Percentiles rank a stretch among this genome's conserved stretches.
Conservation (phyloP, 2,329 filamentous ascomycete genomes). For the Penicillium vulpinum region DNA sequence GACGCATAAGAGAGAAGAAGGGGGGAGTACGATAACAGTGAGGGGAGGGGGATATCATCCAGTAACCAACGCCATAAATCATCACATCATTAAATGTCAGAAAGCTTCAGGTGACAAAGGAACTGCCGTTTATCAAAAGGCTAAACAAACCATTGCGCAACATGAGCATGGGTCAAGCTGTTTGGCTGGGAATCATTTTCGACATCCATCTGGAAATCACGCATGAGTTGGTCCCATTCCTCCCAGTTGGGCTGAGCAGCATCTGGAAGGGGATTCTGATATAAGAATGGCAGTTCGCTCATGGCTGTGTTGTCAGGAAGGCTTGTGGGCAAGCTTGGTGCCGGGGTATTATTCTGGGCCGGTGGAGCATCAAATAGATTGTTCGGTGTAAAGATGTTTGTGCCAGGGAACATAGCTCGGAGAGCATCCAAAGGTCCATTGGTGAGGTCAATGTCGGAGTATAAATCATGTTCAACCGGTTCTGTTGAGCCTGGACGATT, state of each 20-base stretch:
- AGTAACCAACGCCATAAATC: conserved; percentile 9
- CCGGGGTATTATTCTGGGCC: conserved; percentile 8
- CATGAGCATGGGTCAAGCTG: conserved; percentile 24
- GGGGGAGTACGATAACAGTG: conserved; percentile 13
- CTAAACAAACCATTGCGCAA: conserved; percentile 34
- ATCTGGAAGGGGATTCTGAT: conserved; percentile 19
- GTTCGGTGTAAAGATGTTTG: conserved; percentile 24
- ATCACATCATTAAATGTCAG: conserved; percentile 10
- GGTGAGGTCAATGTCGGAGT: conserved; percentile 27
- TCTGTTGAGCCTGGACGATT: conserved; percentile 3
- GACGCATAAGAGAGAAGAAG: conserved; percentile 12
- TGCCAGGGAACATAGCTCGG: conserved; percentile 31
- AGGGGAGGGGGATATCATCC: conserved; percentile 13
- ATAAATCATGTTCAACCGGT: conserved; percentile 1
- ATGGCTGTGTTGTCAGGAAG: conserved; percentile 13
- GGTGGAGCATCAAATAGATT: conserved; percentile 12
- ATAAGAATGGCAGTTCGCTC: conserved; percentile 16
- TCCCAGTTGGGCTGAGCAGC: conserved; percentile 31
- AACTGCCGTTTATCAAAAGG: neutral
- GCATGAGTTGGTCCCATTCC: conserved; percentile 42
- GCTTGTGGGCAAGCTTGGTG: conserved; percentile 8
- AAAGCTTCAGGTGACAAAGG: neutral
- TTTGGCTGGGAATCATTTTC: conserved; percentile 23
- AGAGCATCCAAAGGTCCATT: conserved; percentile 27
- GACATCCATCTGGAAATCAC: conserved; percentile 40